A percentile compares a stretch with the other conserved stretches of the same genome.
Evolutionary conservation across 2,329 filamentous ascomycete species (phyloP).

Genomic region (Stemphylium beticola): DNA sequence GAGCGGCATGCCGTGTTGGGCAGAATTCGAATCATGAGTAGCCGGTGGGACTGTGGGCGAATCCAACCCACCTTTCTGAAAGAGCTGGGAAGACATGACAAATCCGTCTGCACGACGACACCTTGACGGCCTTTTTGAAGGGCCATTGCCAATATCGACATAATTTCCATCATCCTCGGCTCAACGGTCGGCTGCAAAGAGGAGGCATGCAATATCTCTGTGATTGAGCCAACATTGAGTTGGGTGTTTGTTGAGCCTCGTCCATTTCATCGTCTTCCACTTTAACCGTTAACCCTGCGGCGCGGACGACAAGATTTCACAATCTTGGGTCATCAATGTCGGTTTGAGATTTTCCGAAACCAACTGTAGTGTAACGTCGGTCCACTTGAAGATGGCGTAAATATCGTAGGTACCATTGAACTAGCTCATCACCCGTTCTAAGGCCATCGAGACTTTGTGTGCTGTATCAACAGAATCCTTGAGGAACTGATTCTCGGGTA

Average conservation of each 20-base stretch:
- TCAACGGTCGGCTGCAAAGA: not conserved
- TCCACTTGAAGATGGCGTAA: constrained; percentile 2
- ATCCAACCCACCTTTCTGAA: not conserved
- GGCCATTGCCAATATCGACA: not conserved
- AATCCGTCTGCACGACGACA: not conserved
- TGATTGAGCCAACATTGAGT: constrained; percentile 11
- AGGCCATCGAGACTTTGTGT: not conserved
- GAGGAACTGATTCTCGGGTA: not conserved
- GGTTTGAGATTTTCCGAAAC: constrained; percentile 12
- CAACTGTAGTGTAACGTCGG: constrained; percentile 8
- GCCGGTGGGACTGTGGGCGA: not conserved
- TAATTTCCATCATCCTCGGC: not conserved
- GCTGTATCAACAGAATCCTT: not conserved
- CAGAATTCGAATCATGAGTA: constrained; percentile 1
- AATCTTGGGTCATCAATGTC: constrained; percentile 1
- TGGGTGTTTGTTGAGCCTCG: constrained; percentile 4
- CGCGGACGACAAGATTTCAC: not conserved
- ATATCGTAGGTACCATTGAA: not conserved
- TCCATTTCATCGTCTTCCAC: constrained; percentile 4
- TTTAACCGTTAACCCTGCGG: constrained; percentile 12
- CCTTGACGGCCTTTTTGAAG: not conserved
- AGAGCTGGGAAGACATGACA: not conserved
- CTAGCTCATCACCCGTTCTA: not conserved
- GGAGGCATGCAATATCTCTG: constrained; percentile 3
- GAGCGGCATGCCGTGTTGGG: constrained; percentile 3